Evolutionary conservation across 202 grass and related monocot species (phyloP).

Genomic region (Panicum virgatum): DNA sequence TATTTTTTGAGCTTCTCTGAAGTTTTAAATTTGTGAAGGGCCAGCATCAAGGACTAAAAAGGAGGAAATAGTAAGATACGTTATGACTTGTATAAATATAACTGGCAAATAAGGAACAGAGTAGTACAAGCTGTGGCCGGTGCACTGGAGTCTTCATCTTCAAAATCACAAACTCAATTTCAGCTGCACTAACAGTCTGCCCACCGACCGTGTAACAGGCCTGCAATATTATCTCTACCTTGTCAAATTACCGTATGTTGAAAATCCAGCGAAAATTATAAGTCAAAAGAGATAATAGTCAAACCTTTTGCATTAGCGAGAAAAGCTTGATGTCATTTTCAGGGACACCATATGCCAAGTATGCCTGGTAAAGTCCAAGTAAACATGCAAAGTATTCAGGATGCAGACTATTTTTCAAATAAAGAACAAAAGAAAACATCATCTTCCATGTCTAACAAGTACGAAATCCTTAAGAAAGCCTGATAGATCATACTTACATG

Average conservation of each 20-base stretch:
- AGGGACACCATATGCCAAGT: conserved; percentile 95
- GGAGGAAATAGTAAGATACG: background rate
- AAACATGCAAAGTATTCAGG: conserved; percentile 1
- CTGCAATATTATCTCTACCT: conserved; percentile 45
- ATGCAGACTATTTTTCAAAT: background rate
- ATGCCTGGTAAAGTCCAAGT: conserved; percentile 61
- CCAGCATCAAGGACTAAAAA: conserved; percentile 84
- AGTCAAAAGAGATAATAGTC: background rate
- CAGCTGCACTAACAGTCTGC: conserved; percentile 79
- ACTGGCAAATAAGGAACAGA: background rate
- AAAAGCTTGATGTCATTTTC: conserved; percentile 93
- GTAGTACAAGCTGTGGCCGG: conserved; percentile 74
- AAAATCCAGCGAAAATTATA: background rate
- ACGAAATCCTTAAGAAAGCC: background rate
- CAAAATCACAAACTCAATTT: conserved; percentile 93
- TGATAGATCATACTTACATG: conserved; percentile 83
- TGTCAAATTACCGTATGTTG: background rate
- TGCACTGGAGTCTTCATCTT: conserved; percentile 84
- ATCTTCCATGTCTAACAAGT: background rate
- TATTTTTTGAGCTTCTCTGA: conserved; percentile 78
- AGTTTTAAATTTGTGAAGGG: conserved; percentile 86
- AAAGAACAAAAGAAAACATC: background rate
- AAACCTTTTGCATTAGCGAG: conserved; percentile 92
- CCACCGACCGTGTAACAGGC: conserved; percentile 87
- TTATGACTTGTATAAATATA: background rate